Percentiles rank a stretch among this genome's conserved stretches.
phyloP scores from a whole-genome alignment of 257 asterid genomes.

The Linderniella brevidens region DNA sequence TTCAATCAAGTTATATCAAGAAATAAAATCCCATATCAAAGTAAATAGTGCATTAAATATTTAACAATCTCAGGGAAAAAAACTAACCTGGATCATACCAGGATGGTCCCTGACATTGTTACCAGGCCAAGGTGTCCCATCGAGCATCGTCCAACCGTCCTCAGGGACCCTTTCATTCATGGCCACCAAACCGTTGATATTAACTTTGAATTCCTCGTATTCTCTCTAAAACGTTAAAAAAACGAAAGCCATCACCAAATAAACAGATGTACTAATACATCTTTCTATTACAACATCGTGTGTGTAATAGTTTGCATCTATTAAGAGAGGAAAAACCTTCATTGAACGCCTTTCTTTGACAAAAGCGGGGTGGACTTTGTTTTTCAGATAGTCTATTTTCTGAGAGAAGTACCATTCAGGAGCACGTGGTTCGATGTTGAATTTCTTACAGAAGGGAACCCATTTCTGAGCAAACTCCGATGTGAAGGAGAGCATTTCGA shows the following conservation, averaged over 20 bases:
- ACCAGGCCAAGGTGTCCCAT: constrained; percentile 72
- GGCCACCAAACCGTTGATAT: constrained; percentile 38
- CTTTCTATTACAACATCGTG: too few relatives aligned
- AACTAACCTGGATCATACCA: constrained; percentile 61
- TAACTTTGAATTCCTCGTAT: constrained; percentile 54
- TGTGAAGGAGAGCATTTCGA: constrained; percentile 58
- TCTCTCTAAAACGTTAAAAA: constrained; percentile 26
- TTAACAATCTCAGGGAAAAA: neutral
- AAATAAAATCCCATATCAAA: too few relatives aligned
- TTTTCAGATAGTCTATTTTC: constrained; percentile 49
- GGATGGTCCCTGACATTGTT: constrained; percentile 61
- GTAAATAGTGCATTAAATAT: too few relatives aligned
- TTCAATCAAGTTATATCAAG: too few relatives aligned
- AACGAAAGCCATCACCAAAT: too few relatives aligned
- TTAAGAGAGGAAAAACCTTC: constrained; percentile 32
- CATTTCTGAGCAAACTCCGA: constrained; percentile 50
- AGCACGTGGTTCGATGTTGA: constrained; percentile 52
- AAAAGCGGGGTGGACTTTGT: constrained; percentile 54
- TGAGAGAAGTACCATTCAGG: constrained; percentile 62
- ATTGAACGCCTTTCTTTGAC: constrained; percentile 53
- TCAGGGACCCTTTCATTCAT: constrained; percentile 48
- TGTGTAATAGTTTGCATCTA: neutral
- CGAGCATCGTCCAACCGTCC: constrained; percentile 73
- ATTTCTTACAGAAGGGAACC: constrained; percentile 63
- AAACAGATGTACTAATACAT: too few relatives aligned